Base-by-base conservation (phyloP, 2,329 filamentous ascomycete genomes). In the Curvularia eragrostidis region DNA sequence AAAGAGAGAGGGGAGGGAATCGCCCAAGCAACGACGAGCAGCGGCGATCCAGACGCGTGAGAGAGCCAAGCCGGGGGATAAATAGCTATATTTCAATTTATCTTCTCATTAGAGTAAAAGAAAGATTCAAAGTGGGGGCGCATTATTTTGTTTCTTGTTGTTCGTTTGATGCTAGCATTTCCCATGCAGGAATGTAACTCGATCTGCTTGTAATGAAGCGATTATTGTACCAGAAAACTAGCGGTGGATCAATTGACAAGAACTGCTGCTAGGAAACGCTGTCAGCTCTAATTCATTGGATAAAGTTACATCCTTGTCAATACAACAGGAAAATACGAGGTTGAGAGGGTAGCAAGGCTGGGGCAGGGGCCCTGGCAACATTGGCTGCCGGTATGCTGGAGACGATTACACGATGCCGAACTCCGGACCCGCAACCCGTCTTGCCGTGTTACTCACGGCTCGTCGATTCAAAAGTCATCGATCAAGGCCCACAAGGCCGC, bases 391-490 rank as follows among this genome's bases (percentile, higher is more conserved):
- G 34, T 26, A 26, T 53, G n/a, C 39, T 41, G 49, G 50, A 52
- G 48, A 59, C 42, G 48, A 54, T 9, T 52, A 56, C 28, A 46
- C 34, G 32, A 18, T 36, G 38, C 30, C 44, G 18, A 32, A 52
- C 26, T 8, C 23, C 54, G 42, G 42, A 28, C 41, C 39, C 52
- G 34, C 42, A 46, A 42, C 28, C 52, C 46, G 52, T 41, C 32
- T 28, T 54, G 52, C 61, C 58, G 52, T 52, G 32, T 47, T 47
- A 53, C 38, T 50, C 50, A 57, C 58, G 48, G 48, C 23, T 26
- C 42, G 49, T 48, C 24, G 38, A 48, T 44, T 44, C 42, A 43
- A 26, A 26, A 30, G 13, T 44, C 5, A 24, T 58, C 12, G 43
- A 28, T 15, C 12, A 26, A 41, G 32, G 49, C 24, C 54, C 36